These are phyloP conservation scores for Daucus carota DNA, from an alignment of 129 eudicot genomes.

Conservation along the genomic window DNA sequence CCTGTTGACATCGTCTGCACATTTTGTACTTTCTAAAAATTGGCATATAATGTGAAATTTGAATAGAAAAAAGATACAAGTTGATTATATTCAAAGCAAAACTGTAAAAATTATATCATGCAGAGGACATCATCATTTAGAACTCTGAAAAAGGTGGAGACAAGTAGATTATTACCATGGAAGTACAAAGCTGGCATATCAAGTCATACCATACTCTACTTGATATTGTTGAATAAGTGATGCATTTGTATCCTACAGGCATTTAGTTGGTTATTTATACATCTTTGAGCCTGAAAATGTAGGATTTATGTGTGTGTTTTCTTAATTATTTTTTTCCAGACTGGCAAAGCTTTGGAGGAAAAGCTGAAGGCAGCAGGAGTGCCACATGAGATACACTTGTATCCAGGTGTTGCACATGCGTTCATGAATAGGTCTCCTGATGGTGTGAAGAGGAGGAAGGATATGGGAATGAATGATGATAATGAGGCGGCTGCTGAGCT, in stretches of 20 bases:
- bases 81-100: neutral
- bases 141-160: neutral
- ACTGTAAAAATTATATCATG: neutral
- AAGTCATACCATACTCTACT: neutral
- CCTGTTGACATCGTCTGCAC: neutral
- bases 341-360: constrained; percentile 78
- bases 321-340: constrained; percentile 26
- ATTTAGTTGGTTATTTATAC: neutral
- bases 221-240: too few relatives aligned
- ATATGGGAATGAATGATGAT: constrained; percentile 60
- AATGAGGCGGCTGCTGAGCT: constrained; percentile 58
- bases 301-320: neutral
- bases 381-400: constrained; percentile 60
- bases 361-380: constrained; percentile 74
- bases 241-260: neutral
- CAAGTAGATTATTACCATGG: neutral
- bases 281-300: neutral
- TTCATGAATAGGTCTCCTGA: constrained; percentile 86
- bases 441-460: constrained; percentile 63
- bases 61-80: neutral
- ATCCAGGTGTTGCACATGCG: constrained; percentile 70
- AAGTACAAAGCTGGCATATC: neutral
- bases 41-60: neutral
- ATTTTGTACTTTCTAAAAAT: neutral
- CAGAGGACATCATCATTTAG: neutral